phyloP scores from a whole-genome alignment of 2,329 filamentous ascomycete species.

The Penicillium sp. region DNA sequence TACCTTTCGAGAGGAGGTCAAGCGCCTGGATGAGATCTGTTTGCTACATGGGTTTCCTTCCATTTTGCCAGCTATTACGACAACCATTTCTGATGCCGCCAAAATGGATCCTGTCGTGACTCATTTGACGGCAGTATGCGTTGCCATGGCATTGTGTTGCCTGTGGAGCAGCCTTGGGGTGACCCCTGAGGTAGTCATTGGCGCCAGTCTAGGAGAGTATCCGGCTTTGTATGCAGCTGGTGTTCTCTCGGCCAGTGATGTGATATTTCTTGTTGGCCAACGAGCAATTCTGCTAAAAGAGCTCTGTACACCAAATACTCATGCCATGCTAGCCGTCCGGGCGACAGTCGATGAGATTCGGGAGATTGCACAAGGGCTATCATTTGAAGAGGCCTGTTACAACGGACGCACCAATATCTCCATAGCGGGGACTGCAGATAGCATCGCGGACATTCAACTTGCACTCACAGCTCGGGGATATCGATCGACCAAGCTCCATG shows the following conservation, averaged over 20 bases:
- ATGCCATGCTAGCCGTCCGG: constrained; percentile 58
- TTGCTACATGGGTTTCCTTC: neutral
- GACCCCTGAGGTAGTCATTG: constrained; percentile 23
- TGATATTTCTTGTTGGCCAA: constrained; percentile 66
- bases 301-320: constrained; percentile 65
- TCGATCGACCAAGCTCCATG: neutral
- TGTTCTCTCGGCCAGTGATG: constrained; percentile 36
- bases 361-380: neutral
- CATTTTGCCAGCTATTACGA: neutral
- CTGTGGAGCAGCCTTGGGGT: neutral
- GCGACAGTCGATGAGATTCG: neutral
- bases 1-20: neutral
- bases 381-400: neutral
- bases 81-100: neutral
- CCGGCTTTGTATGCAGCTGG: constrained; percentile 32
- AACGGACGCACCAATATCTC: neutral
- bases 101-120: neutral
- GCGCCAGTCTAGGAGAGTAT: constrained; percentile 15
- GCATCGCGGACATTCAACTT: neutral
- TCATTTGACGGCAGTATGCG: neutral
- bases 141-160: neutral
- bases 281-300: constrained; percentile 60
- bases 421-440: neutral
- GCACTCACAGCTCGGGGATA: neutral
- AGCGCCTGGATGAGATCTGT: neutral